Evolutionary conservation across 169 alveolate species (phyloP).

Genomic region (Eimeria nieschulzi): DNA sequence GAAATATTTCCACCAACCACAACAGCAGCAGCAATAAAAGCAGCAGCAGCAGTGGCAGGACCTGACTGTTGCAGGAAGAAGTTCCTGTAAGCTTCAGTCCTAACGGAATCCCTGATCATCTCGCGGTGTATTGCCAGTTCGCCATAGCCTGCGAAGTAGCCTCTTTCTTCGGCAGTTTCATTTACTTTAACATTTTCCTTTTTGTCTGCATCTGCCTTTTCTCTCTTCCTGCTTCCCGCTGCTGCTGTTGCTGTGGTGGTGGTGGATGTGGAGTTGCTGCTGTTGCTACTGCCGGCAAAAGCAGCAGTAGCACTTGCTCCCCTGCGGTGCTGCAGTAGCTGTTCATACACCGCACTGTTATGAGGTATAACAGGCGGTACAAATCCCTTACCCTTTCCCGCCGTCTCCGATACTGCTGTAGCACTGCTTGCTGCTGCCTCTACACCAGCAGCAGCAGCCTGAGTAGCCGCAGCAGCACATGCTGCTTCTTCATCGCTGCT

Average conservation of each 20-base stretch:
- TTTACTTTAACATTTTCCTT: not conserved
- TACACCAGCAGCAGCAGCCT: not conserved
- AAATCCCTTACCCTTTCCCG: not conserved
- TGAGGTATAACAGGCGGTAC: not conserved
- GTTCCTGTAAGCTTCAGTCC: slow-evolving; percentile 90
- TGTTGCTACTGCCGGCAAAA: not conserved
- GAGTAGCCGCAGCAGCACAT: not conserved
- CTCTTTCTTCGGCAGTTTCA: slow-evolving; percentile 51
- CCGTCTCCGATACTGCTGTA: not conserved
- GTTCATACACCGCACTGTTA: not conserved
- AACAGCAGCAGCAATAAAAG: not conserved
- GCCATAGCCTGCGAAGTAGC: slow-evolving; percentile 91
- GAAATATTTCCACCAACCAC: not conserved
- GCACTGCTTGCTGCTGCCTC: not conserved
- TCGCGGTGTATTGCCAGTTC: slow-evolving; percentile 92
- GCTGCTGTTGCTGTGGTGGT: not conserved
- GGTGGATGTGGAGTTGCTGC: not conserved
- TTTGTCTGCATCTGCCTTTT: not conserved
- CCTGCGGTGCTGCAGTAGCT: slow-evolving; percentile 22
- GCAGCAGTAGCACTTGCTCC: slow-evolving; percentile 22
- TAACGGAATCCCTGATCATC: slow-evolving; percentile 89
- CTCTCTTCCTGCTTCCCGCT: not conserved
- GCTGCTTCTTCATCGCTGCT: slow-evolving; percentile 15
- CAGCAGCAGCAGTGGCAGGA: slow-evolving; percentile 53
- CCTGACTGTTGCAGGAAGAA: slow-evolving; percentile 79